phyloP scores from a whole-genome alignment of 2,329 filamentous ascomycete species.

The Pestalotiopsis fici region DNA sequence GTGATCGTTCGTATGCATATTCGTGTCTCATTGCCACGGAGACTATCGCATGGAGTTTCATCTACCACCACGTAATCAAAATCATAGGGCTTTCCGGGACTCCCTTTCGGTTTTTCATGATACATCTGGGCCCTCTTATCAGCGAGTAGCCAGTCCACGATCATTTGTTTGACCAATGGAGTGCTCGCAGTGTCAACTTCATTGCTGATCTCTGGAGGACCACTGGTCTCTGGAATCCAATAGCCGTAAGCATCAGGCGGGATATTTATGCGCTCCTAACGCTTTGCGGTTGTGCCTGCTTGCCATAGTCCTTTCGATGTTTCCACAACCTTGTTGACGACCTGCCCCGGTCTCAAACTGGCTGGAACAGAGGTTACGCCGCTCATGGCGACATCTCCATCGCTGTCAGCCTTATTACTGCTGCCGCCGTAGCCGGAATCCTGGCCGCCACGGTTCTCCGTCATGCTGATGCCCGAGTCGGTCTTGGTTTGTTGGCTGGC shows the following conservation, averaged over 20 bases:
- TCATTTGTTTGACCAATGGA: not conserved
- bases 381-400: constrained; percentile 49
- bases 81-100: not conserved
- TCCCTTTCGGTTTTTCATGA: not conserved
- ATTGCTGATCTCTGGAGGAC: not conserved
- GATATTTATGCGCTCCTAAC: constrained; percentile 16
- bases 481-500: constrained; percentile 34
- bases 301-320: constrained; percentile 66
- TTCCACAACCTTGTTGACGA: constrained; percentile 60
- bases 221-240: not conserved
- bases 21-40: not conserved
- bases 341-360: constrained; percentile 55
- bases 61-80: not conserved
- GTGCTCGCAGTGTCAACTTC: not conserved
- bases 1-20: not conserved
- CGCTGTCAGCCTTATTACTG: constrained; percentile 8
- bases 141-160: not conserved
- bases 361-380: constrained; percentile 46
- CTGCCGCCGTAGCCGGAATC: constrained; percentile 49
- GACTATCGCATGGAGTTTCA: not conserved
- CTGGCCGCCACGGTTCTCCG: constrained; percentile 27
- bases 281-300: constrained; percentile 26
- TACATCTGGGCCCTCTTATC: too few species aligned
- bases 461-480: constrained; percentile 45
- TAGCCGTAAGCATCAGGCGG: not conserved